Percentiles rank a stretch among this genome's conserved stretches.
Conservation (phyloP, 306 rosid species). For the Fragaria nilgerrensis region DNA sequence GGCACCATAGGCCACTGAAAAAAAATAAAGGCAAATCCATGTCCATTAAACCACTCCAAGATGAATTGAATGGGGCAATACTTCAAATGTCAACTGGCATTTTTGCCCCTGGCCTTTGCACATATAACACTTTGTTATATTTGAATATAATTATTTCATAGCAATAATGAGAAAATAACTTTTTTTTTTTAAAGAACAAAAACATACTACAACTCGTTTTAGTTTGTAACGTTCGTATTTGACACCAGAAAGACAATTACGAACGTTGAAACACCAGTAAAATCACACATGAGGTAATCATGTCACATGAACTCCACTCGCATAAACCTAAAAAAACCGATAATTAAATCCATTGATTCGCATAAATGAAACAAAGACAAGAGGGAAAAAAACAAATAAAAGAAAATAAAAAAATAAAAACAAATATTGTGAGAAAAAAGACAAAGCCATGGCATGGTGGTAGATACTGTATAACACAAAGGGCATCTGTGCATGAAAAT, state of each 20-base stretch:
- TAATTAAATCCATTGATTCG: not conserved
- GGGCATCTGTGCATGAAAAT: not conserved
- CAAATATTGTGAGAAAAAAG: conserved; percentile 9
- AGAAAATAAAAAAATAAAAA: too few relatives aligned
- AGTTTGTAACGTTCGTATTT: too few relatives aligned
- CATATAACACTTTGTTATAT: too few relatives aligned
- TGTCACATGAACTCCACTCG: not conserved
- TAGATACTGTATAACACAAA: conserved; percentile 1
- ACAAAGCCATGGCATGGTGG: conserved; percentile 43
- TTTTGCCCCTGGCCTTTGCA: not conserved
- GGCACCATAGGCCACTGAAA: conserved; percentile 1
- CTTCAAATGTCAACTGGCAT: not conserved
- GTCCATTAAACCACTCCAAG: not conserved
- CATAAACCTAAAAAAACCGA: not conserved
- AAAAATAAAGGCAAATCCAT: not conserved
- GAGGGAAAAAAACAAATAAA: not conserved
- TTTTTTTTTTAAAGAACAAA: too few relatives aligned
- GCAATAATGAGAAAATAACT: too few relatives aligned
- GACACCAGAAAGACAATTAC: not conserved
- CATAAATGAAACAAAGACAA: not conserved
- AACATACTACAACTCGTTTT: too few relatives aligned
- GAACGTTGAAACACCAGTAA: not conserved
- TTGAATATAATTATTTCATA: too few relatives aligned
- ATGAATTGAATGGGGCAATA: not conserved
- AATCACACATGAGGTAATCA: not conserved